Percentiles rank a stretch among this genome's conserved stretches.
Conservation (phyloP, 2,329 filamentous ascomycete genomes). For the Claviceps pazoutovae region DNA sequence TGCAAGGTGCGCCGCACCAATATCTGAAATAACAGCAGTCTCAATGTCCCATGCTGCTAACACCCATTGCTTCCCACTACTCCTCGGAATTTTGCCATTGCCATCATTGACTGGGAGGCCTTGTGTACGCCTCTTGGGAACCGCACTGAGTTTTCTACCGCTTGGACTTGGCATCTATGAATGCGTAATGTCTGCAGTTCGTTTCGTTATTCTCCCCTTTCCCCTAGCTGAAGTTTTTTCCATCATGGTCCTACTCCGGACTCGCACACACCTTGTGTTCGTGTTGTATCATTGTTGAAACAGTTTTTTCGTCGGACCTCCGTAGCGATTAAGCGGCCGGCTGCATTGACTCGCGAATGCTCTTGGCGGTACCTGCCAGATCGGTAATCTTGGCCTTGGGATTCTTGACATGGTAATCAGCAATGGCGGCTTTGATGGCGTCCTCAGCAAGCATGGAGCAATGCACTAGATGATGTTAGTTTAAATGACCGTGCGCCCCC, state of each 20-base stretch:
- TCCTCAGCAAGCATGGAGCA: conserved; percentile 89
- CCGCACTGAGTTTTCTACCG: neutral
- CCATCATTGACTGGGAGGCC: neutral
- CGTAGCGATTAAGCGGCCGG: conserved; percentile 1
- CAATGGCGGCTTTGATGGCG: conserved; percentile 81
- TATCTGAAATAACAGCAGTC: neutral
- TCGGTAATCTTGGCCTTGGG: conserved; percentile 45
- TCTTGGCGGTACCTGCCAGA: conserved; percentile 53
- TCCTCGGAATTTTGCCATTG: neutral
- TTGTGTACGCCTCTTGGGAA: neutral
- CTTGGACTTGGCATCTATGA: neutral
- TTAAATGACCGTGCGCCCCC: too few relatives aligned
- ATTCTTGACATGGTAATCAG: conserved; percentile 77
- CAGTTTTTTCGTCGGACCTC: neutral
- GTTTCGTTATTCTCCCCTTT: too few relatives aligned
- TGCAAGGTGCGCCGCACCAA: neutral
- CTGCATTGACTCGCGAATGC: conserved; percentile 13
- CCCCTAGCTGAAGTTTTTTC: too few relatives aligned
- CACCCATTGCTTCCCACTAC: neutral
- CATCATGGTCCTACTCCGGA: too few relatives aligned
- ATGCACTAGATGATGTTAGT: conserved; percentile 46
- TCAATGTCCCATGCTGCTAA: neutral
- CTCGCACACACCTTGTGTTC: neutral
- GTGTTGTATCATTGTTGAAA: neutral
- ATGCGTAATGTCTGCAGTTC: neutral